Conservation (phyloP, 441 rosid genomes). For the Syzygium syzygioides region DNA sequence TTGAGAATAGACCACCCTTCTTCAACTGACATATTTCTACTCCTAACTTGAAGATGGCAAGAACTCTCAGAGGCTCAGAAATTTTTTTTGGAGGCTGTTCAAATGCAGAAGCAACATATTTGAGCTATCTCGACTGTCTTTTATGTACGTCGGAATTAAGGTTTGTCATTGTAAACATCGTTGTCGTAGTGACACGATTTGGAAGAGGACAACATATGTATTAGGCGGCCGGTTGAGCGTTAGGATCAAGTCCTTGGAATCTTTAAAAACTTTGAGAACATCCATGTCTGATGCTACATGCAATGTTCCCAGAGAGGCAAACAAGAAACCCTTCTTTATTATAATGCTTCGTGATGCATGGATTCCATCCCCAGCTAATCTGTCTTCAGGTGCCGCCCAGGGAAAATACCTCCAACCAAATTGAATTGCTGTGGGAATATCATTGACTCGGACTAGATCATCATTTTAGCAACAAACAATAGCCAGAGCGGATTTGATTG, state of each 20-base stretch:
- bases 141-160: neutral
- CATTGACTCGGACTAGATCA: neutral
- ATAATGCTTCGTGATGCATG: neutral
- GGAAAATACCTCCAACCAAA: neutral
- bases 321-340: neutral
- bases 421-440: neutral
- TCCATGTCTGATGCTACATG: neutral
- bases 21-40: constrained; percentile 4
- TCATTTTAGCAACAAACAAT: neutral
- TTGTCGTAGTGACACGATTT: neutral
- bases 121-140: neutral
- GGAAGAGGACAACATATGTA: neutral
- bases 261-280: neutral
- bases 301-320: neutral
- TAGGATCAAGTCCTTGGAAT: neutral
- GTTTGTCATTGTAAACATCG: neutral
- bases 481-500: neutral
- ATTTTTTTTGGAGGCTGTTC: neutral
- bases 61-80: neutral
- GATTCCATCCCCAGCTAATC: neutral
- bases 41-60: neutral
- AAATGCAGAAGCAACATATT: neutral
- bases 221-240: constrained; percentile 12
- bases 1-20: constrained; percentile 14
- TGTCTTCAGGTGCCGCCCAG: neutral